Base-by-base conservation (phyloP, 1,284 basidiomycete species). In the Cryptococcus depauperatus region DNA sequence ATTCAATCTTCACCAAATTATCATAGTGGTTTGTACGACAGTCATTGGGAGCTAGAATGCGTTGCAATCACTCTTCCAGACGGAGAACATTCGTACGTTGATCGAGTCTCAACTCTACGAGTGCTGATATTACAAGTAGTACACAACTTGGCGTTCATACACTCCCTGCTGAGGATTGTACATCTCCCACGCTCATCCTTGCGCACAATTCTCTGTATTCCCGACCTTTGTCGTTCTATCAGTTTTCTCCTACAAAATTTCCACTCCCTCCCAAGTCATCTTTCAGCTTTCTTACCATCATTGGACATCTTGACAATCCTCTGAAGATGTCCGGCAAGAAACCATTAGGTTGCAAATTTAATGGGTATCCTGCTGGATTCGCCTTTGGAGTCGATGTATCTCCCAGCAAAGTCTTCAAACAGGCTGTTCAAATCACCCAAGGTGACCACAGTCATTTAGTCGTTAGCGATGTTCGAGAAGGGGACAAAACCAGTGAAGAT, bases 41-140 rank as follows among this genome's bases (percentile, higher is more conserved):
- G 30, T 16, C 28, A 40, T 8, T 14, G 22, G 30, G 37, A 32
- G 3, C 50, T 48, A 48, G 25, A 29, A 14, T 48, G 52, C 5
- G 18, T 50, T 11, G 52, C 37, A 9, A 33, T 54, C 21, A 45
- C 41, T 9, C 35, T 46, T 4, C 33, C 23, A 13, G 41, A 26
- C 7, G 11, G 9, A 3, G 26, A 19, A 10, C 33, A 44, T n/a
- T 29, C 34, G 47, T 49, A 29, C 34, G 50, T 48, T 6, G 11
- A 16, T 32, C 8, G n/a, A n/a, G n/a, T n/a, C 8, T 28, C 9
- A 6, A 16, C 11, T 41, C 4, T 13, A 23, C 9, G 27, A 26
- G n/a, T 18, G 1, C 25, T 26, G 18, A 44, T 3, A 43, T 26
- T n/a, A n/a, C 21, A 16, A n/a, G 16, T 23, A 18, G 29, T 16